Evolutionary conservation across 129 eudicot genomes (phyloP).

Genomic region (Pulicaria dysenterica): DNA sequence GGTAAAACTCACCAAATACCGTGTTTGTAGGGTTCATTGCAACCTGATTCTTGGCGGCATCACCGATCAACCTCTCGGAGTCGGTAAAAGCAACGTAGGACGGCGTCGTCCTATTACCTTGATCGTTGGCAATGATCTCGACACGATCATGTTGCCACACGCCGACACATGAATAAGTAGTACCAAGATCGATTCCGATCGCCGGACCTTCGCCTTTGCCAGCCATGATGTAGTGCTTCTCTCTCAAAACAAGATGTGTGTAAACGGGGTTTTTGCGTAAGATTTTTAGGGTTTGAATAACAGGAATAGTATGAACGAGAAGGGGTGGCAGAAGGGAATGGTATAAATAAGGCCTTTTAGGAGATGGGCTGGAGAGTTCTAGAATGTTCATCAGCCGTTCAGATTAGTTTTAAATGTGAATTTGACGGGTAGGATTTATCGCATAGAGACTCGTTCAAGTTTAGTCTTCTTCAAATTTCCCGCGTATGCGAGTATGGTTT

Average conservation of each 20-base stretch:
- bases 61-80: too few species aligned
- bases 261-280: background rate
- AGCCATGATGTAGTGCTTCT: constrained; percentile 5
- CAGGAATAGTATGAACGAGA: background rate
- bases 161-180: constrained; percentile 35
- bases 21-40: constrained; percentile 38
- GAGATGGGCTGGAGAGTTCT: constrained; percentile 10
- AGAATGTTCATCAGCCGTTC: constrained; percentile 28
- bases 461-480: constrained; percentile 19
- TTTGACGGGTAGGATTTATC: constrained; percentile 24
- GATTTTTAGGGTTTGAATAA: constrained; percentile 5
- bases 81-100: constrained; percentile 39
- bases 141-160: constrained; percentile 43
- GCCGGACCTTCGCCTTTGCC: constrained; percentile 42
- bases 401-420: background rate
- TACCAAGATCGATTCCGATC: constrained; percentile 35
- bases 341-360: constrained; percentile 5
- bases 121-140: constrained; percentile 39
- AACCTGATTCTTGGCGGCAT: constrained; percentile 38
- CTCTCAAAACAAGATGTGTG: background rate
- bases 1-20: constrained; percentile 31
- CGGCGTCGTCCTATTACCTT: constrained; percentile 40
- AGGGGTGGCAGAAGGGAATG: background rate
- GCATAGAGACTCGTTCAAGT: background rate
- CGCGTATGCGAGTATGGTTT: too few species aligned